Conservation (phyloP, 805 yeast genomes). For the Starmera caribaea region DNA sequence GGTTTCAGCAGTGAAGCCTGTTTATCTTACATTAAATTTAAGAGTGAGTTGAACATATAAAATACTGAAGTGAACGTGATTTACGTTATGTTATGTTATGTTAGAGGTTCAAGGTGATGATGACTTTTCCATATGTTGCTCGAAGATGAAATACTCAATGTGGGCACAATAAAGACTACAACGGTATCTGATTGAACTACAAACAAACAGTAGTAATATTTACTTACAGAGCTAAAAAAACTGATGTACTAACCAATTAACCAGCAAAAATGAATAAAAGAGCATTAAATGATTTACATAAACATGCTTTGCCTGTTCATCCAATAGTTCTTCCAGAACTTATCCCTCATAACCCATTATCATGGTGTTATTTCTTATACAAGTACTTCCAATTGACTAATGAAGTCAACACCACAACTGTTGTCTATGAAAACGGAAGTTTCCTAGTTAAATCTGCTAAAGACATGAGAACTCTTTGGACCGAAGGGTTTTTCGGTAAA, state of each 20-base stretch:
- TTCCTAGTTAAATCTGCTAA: constrained; percentile 27
- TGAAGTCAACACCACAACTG: constrained; percentile 9
- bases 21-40: too few relatives aligned
- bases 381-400: constrained; percentile 19
- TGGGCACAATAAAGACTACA: constrained; percentile 85
- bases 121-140: constrained; percentile 24
- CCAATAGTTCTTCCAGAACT: constrained; percentile 40
- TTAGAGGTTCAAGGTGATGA: constrained; percentile 19
- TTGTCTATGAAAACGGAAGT: constrained; percentile 24
- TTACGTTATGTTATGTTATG: too few relatives aligned
- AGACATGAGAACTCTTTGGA: constrained; percentile 61
- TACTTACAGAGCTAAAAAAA: not conserved
- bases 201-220: not conserved
- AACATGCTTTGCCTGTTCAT: constrained; percentile 51
- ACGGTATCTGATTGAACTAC: constrained; percentile 74
- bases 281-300: constrained; percentile 23
- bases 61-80: too few relatives aligned
- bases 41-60: too few relatives aligned
- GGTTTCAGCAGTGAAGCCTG: too few relatives aligned
- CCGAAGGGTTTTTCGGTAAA: constrained; percentile 86
- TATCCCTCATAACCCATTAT: constrained; percentile 58
- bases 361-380: constrained; percentile 41
- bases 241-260: not conserved
- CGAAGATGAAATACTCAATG: constrained; percentile 38
- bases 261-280: constrained; percentile 22